Conservation (phyloP, 2,329 filamentous ascomycete species). For the Thielaviopsis populi region DNA sequence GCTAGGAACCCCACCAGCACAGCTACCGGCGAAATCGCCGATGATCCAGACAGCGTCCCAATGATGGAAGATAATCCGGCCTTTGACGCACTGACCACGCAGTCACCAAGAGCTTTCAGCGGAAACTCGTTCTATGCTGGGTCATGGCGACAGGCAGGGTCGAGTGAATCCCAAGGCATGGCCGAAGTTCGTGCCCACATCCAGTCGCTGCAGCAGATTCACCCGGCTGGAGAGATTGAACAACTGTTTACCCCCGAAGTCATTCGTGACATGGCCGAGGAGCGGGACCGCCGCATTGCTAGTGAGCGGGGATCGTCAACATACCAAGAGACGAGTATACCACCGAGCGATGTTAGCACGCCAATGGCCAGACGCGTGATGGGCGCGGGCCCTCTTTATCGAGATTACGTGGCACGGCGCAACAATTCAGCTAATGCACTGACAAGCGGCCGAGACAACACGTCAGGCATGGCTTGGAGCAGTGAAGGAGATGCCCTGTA, state of each 20-base stretch:
- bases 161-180: not conserved
- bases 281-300: not conserved
- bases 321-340: not conserved
- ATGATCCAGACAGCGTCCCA: not conserved
- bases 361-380: not conserved
- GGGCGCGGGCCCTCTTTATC: not conserved
- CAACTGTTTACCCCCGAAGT: not conserved
- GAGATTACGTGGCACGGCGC: not conserved
- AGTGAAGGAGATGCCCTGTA: constrained; percentile 44
- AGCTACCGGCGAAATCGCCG: not conserved
- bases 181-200: not conserved
- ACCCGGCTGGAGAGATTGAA: not conserved
- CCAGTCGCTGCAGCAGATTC: not conserved
- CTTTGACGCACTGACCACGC: not conserved
- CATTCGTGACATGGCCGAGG: not conserved
- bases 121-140: not conserved
- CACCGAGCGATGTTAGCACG: not conserved
- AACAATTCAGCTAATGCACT: not conserved
- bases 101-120: not conserved
- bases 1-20: not conserved
- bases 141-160: not conserved
- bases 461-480: constrained; percentile 47
- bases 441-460: constrained; percentile 38
- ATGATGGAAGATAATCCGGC: not conserved
- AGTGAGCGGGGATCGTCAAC: not conserved